Base-by-base conservation (phyloP, 805 yeast genomes). In the Ogataea ramenticola region DNA sequence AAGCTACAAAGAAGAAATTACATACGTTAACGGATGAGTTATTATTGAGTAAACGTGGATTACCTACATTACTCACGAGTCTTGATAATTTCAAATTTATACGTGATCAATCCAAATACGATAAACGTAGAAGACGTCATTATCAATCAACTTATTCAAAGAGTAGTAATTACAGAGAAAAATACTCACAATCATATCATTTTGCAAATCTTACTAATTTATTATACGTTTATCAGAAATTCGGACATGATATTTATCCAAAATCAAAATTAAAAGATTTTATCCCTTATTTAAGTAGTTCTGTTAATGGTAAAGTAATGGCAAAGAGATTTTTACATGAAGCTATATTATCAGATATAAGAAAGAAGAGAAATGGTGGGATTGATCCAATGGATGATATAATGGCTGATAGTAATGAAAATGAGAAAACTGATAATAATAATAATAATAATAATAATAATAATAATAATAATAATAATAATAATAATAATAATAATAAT, bases 221-320 rank as follows among this genome's bases (percentile, higher is more conserved):
- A 7, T 58, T 83, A 8, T 70, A 71, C 27, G 67, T 74, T 32
- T 85, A 82, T 58, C 88, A 83, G 60, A 53, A 80, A 30, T 85
- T 91, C 90, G 88, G 83, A 1, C 91, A 85, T 58, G 67, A 73
- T 20, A 53, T 88, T 33, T 87, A 74, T 56, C 95, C 96, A 4
- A 85, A 83, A 64, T 87, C 93, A 15, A 80, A 77, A 49, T 86
- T 89, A 50, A 67, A 68, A 39, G 95, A 86, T 58, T 80, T 89
- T 54, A 63, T 83, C 1, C 67, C 70, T 21, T 61, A 82, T 51
- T 61, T 80, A 40, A 67, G 72, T 35, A 62, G 69, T 15, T 69
- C 78, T 36, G 81, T 85, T 14, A 62, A 60, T 48, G 59, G 56
- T 5, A 62, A 73, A 20, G 60, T 66, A 16, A 62, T 60, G 14